Evolutionary conservation across 257 asterid species (phyloP), one percentile per base, ranked within the genome.

Genomic region (Mitragyna speciosa): DNA sequence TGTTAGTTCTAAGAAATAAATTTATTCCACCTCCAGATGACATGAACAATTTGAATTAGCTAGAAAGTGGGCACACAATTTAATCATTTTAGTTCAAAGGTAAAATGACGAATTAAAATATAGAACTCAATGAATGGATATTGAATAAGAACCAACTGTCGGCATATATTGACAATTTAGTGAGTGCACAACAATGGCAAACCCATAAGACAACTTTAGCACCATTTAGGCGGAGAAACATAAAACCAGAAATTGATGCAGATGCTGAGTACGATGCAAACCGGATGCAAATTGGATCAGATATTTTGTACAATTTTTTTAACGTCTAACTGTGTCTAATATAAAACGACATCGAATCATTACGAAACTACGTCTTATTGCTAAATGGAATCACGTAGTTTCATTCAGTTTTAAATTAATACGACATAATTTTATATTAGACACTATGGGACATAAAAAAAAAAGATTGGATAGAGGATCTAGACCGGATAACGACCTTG

Each of bases 131-230:
- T n/a, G n/a, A n/a, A n/a, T n/a, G n/a, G n/a, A n/a, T 54, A 54
- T 49, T 12, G 65, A 58, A 58, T 54, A 54, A 54, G 26, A 49
- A 49, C 54, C 12, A 11, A 12, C 30, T 36, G 39, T 36, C 4
- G 41, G 47, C 19, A 52, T 17, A 31, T 4, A 31, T 52, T 22
- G 26, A 10, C 33, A 33, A 77, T 22, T 11, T 10, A 20, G 56
- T 70, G 74, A 43, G 7, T 17, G 33, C 63, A 48, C 63, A 68
- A 76, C 63, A 76, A 63, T 45, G 72, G 61, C 59, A 15, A 61
- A 19, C 26, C 52, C 14, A 28, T 17, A 76, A 49, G 61, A 76
- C 45, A 76, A 63, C 79, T 76, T 76, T 76, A 28, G 47, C 28
- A 26, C 45, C 67, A 76, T 14, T 76, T 76, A 43, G 72, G 72